Base-by-base conservation (phyloP, 208 protist genomes). In the Crithidia thermophila region DNA sequence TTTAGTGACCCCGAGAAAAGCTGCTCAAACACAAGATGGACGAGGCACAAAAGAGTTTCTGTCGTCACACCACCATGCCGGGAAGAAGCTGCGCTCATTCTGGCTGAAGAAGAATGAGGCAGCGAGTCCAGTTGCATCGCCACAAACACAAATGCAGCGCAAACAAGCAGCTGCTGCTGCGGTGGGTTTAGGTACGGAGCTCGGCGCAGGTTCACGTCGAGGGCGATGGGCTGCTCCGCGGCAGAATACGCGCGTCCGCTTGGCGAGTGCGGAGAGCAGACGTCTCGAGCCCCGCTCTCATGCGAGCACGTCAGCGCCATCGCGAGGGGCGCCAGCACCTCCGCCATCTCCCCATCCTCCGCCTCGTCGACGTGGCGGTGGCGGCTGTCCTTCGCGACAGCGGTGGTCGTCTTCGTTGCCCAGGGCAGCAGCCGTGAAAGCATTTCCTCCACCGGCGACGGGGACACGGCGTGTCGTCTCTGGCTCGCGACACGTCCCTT, bases 91-190 rank as follows among this genome's bases (percentile, higher is more conserved):
- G n/a, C n/a, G n/a, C n/a, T n/a, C n/a, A n/a, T n/a, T n/a, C 36
- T 31, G 8, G 16, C 16, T 18, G 40, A 13, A 59, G 16, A 4
- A 23, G 55, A 33, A 16, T 4, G 6, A 3, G 23, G 11, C 16
- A 11, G 67, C 5, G 56, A 47, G 18, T 18, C 14, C 10, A 27
- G 28, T 7, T 23, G 14, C 7, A 72, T n/a, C 0, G 21, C 45
- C 7, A 57, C 57, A 21, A 72, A 59, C 16, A 59, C 57, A 14
- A 64, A 52, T 0, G 67, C 57, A 21, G 57, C 39, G 27, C 56
- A 64, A 33, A 72, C 67, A 14, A 72, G 45, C 34, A 64, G 42
- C 14, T 57, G 67, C 11, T 30, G 36, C 67, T 72, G 67, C 28
- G 20, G 11, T 27, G 27, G 20, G 13, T 55, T 50, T 2, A 72